Base-by-base conservation (phyloP, 441 rosid genomes). In the Omphalea diandra region DNA sequence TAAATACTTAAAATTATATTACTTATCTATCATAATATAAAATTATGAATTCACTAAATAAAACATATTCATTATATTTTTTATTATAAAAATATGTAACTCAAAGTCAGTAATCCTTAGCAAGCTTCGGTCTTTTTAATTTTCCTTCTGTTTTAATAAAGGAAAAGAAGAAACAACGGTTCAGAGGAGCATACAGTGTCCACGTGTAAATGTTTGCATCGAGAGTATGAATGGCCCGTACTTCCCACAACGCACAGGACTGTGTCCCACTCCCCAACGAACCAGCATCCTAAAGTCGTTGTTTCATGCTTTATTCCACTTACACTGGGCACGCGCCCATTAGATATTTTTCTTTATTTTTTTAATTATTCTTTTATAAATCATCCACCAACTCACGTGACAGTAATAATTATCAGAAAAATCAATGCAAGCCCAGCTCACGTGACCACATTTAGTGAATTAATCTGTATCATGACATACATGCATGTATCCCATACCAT, bases 171-270 rank as follows among this genome's bases (percentile, higher is more conserved):
- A 52, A 9, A 53, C 8, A 33, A 6, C 8, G 38, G 7, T 61
- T 47, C 58, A 33, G 66, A 20, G 56, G 24, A 15, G 47, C 70
- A 68, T 47, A 3, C 35, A 2, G 20, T 17, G 2, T 0, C 67
- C 80, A 81, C 80, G 75, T 75, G 84, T 35, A 17, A 5, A 24
- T 71, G 78, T 68, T 44, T 2, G 33, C 65, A 65, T 63, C 3
- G 46, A 41, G 12, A 57, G 43, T 46, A 27, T 6, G 46, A 41
- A 70, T 78, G 74, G 69, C 7, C 35, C 68, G 35, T 41, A 17
- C 7, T 10, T 12, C 32, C 7, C 12, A 50, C 0, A n/a, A 14
- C 22, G 43, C 70, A 41, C 41, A 41, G 59, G 41, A 5, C 58
- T 4, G 47, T 55, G 61, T 40, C 69, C 73, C 69, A 17, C 18